A percentile compares a stretch with the other conserved stretches of the same genome.
Conservation (phyloP, 495 filamentous ascomycete genomes). For the Letharia columbiana region DNA sequence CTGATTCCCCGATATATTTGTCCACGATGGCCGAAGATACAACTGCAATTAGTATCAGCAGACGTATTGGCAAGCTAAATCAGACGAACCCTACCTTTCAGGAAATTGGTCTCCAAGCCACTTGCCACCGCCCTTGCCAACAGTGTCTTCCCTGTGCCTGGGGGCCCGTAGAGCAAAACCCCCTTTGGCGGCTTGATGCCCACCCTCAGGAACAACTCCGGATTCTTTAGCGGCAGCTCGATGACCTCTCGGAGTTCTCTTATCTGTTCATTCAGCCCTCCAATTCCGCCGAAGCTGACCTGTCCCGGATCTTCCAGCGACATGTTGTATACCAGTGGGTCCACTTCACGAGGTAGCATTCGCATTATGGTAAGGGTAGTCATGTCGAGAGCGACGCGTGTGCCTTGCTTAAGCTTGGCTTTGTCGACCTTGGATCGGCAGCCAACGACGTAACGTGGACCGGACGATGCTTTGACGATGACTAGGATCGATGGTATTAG, state of each 20-base stretch:
- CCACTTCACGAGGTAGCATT: slow-evolving; percentile 97
- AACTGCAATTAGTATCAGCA: slow-evolving; percentile 46
- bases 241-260: slow-evolving; percentile 96
- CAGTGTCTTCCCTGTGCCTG: slow-evolving; percentile 95
- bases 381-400: slow-evolving; percentile 98
- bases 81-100: slow-evolving; percentile 61
- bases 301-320: slow-evolving; percentile 96
- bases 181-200: slow-evolving; percentile 99
- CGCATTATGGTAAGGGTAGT: slow-evolving; percentile 99
- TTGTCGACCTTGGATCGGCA: slow-evolving; percentile 98
- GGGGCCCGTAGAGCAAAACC: slow-evolving; percentile 93
- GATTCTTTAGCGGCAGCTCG: slow-evolving; percentile 96
- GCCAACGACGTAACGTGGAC: slow-evolving; percentile 95
- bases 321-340: slow-evolving; percentile 99
- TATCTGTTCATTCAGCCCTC: slow-evolving; percentile 98
- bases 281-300: slow-evolving; percentile 97
- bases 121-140: slow-evolving; percentile 93
- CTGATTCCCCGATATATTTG: slow-evolving; percentile 99
- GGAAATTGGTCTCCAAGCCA: slow-evolving; percentile 94
- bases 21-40: slow-evolving; percentile 99
- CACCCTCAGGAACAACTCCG: slow-evolving; percentile 91
- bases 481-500: slow-evolving; percentile 33
- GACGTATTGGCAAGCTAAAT: background rate
- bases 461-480: slow-evolving; percentile 88
- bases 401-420: slow-evolving; percentile 92